These are phyloP conservation scores for Yarrowia sp. DNA, from an alignment of 805 yeast species.

Conservation along the genomic window DNA sequence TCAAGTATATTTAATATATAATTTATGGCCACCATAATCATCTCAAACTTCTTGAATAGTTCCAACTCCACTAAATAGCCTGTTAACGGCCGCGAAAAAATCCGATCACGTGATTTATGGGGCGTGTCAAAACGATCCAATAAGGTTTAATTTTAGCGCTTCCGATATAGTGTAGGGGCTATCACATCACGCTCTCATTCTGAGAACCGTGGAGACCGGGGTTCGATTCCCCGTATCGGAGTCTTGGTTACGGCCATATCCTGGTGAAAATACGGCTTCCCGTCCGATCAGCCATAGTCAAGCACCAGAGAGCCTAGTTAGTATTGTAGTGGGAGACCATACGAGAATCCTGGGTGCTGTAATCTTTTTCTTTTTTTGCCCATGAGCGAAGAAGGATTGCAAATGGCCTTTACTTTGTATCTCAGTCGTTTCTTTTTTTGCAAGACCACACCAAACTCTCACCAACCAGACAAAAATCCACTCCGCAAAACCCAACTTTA, in stretches of 20 bases:
- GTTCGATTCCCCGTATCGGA: conserved; percentile 27
- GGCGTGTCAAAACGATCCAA: neutral
- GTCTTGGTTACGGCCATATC: conserved; percentile 23
- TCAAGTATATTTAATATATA: neutral
- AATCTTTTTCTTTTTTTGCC: neutral
- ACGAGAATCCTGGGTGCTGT: conserved; percentile 25
- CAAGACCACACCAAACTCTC: too few relatives aligned
- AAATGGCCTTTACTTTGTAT: neutral
- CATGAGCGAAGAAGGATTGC: neutral
- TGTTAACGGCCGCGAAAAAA: neutral
- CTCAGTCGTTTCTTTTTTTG: too few relatives aligned
- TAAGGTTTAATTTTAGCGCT: neutral
- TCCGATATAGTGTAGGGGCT: conserved; percentile 27
- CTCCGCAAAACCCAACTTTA: too few relatives aligned
- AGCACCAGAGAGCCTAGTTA: conserved; percentile 23
- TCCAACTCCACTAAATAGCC: neutral
- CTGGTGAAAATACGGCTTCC: conserved; percentile 26
- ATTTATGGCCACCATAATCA: neutral
- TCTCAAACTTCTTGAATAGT: neutral
- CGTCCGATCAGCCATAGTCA: conserved; percentile 25
- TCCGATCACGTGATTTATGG: neutral
- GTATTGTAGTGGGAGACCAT: conserved; percentile 26
- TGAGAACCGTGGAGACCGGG: conserved; percentile 27
- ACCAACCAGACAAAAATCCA: neutral
- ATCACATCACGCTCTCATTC: conserved; percentile 26